phyloP scores from a whole-genome alignment of 306 rosid species.

The Corylus heterophylla region DNA sequence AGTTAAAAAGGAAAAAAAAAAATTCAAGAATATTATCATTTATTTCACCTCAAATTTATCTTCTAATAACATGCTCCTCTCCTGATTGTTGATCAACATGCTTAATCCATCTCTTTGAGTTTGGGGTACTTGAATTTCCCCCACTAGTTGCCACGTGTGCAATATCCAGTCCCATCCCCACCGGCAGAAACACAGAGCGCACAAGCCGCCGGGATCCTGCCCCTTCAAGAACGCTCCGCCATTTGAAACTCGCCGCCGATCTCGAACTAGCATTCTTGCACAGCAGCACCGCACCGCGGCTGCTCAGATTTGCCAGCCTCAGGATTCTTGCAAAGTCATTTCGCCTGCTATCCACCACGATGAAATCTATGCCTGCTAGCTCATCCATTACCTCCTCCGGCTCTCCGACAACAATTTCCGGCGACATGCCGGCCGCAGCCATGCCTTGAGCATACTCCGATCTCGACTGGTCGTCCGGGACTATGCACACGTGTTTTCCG shows the following conservation, averaged over 20 bases:
- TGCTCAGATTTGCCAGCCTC: conserved; percentile 68
- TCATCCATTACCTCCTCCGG: conserved; percentile 64
- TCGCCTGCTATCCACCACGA: conserved; percentile 70
- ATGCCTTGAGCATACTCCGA: conserved; percentile 54
- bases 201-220: conserved; percentile 54
- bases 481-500: conserved; percentile 81
- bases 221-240: conserved; percentile 56
- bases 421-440: conserved; percentile 41
- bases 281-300: conserved; percentile 70
- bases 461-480: conserved; percentile 70
- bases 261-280: conserved; percentile 71
- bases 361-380: conserved; percentile 61
- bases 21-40: background rate
- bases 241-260: conserved; percentile 42
- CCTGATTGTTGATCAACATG: conserved; percentile 87
- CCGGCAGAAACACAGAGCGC: conserved; percentile 82
- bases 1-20: background rate
- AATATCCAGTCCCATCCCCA: conserved; percentile 82
- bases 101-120: conserved; percentile 61
- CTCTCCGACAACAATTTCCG: conserved; percentile 73
- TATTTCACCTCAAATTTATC: conserved; percentile 19
- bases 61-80: conserved; percentile 71
- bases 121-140: conserved; percentile 25
- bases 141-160: conserved; percentile 64
- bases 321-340: conserved; percentile 54